Conservation (phyloP, 345 rosid species). For the Mallotus nudiflorus region DNA sequence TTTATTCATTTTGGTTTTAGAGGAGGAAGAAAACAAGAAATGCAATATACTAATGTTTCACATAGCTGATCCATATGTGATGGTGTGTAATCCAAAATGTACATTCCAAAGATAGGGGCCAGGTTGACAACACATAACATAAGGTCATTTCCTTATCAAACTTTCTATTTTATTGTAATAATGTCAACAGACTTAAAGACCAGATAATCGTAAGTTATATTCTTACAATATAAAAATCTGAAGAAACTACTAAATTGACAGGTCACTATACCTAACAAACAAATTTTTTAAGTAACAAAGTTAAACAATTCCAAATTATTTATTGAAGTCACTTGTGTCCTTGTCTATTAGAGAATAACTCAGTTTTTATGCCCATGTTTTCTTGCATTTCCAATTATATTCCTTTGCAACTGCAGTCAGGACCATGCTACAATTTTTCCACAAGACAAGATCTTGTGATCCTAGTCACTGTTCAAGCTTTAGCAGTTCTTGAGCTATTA, state of each 20-base stretch:
- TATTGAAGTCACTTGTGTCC: conserved; percentile 21
- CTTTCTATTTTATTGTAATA: not conserved
- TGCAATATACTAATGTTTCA: not conserved
- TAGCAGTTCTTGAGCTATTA: not conserved
- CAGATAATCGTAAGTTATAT: not conserved
- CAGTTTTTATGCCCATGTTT: not conserved
- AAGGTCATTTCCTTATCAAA: conserved; percentile 7
- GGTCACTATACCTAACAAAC: conserved; percentile 23
- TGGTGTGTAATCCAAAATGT: not conserved
- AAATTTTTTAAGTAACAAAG: conserved; percentile 8
- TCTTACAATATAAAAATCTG: conserved; percentile 9
- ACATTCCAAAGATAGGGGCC: conserved; percentile 1
- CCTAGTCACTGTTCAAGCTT: not conserved
- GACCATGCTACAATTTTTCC: not conserved
- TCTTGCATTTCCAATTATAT: conserved; percentile 7
- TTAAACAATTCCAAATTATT: conserved; percentile 4
- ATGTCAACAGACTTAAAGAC: not conserved
- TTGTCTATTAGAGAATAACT: conserved; percentile 14
- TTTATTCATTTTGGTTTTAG: not conserved
- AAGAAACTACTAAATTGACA: conserved; percentile 10
- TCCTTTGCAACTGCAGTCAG: not conserved
- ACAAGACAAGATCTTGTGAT: not conserved
- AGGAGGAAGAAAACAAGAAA: not conserved
- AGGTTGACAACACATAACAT: not conserved
- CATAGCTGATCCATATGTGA: not conserved